Conservation (phyloP, 495 filamentous ascomycete species). For the Durotheca rogersii region DNA sequence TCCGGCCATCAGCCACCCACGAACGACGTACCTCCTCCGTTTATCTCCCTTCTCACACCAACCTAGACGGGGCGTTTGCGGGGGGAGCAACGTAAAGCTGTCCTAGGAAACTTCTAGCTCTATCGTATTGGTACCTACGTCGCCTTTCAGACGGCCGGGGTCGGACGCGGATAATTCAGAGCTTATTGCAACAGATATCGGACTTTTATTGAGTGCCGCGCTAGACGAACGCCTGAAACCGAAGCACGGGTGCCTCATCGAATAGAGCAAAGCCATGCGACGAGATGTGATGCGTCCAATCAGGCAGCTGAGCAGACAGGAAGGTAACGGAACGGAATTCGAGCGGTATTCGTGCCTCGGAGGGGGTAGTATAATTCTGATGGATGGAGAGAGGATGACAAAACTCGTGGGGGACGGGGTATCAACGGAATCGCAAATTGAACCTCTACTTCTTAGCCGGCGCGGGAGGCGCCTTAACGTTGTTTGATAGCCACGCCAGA, state of each 20-base stretch:
- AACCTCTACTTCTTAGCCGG: constrained; percentile 50
- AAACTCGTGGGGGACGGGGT: too few species aligned
- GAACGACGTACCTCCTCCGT: too few species aligned
- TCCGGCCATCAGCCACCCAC: too few species aligned
- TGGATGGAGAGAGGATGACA: constrained; percentile 18
- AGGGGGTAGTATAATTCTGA: neutral
- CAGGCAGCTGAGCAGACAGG: too few species aligned
- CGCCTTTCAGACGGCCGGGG: neutral
- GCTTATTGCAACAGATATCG: neutral
- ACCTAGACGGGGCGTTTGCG: too few species aligned
- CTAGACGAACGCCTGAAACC: neutral
- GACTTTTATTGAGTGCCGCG: neutral
- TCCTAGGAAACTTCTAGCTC: neutral
- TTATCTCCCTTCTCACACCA: too few species aligned
- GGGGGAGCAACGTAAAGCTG: too few species aligned
- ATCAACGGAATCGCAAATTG: constrained; percentile 25
- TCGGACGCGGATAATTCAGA: neutral
- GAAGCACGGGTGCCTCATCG: neutral
- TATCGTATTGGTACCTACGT: neutral
- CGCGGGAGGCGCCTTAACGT: constrained; percentile 74
- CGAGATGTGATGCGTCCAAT: neutral
- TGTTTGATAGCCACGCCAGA: constrained; percentile 89
- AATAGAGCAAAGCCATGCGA: neutral
- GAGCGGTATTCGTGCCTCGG: too few species aligned
- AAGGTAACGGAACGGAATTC: too few species aligned